These are phyloP conservation scores for Metschnikowia vanudenii DNA, from an alignment of 805 yeast species.

Conservation along the genomic window DNA sequence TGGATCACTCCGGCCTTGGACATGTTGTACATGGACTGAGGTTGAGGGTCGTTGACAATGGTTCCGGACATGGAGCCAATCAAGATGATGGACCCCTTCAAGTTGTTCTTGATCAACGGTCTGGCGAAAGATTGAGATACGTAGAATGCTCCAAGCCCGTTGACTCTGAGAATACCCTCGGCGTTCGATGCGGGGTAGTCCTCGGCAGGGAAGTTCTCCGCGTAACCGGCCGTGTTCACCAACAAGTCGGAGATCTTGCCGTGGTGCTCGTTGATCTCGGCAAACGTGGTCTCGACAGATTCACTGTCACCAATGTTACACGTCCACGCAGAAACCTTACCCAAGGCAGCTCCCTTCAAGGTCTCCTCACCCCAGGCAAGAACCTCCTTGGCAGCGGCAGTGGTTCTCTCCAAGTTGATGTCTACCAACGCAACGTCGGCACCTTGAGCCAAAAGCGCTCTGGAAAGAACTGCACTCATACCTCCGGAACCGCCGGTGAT, in stretches of 20 bases:
- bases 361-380: slow-evolving; percentile 46
- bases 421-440: slow-evolving; percentile 75
- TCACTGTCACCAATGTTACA: slow-evolving; percentile 70
- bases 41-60: slow-evolving; percentile 76
- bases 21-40: slow-evolving; percentile 79
- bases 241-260: slow-evolving; percentile 61
- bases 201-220: slow-evolving; percentile 76
- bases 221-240: slow-evolving; percentile 81
- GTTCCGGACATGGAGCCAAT: slow-evolving; percentile 81
- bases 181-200: slow-evolving; percentile 73
- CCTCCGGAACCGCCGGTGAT: slow-evolving; percentile 86
- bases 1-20: slow-evolving; percentile 86
- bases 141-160: slow-evolving; percentile 71
- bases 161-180: slow-evolving; percentile 65
- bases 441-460: slow-evolving; percentile 72
- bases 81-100: slow-evolving; percentile 60
- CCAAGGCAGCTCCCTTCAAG: slow-evolving; percentile 40
- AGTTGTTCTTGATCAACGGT: slow-evolving; percentile 56
- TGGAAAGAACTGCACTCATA: slow-evolving; percentile 59
- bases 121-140: slow-evolving; percentile 73
- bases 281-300: slow-evolving; percentile 55
- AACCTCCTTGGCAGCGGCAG: slow-evolving; percentile 52
- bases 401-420: slow-evolving; percentile 57
- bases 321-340: slow-evolving; percentile 58
- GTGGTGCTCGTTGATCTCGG: slow-evolving; percentile 54